A percentile compares a stretch with the other conserved stretches of the same genome.
These are phyloP conservation scores for Lentinula sp. DNA, from an alignment of 768 basidiomycete species.

Conservation along the genomic window DNA sequence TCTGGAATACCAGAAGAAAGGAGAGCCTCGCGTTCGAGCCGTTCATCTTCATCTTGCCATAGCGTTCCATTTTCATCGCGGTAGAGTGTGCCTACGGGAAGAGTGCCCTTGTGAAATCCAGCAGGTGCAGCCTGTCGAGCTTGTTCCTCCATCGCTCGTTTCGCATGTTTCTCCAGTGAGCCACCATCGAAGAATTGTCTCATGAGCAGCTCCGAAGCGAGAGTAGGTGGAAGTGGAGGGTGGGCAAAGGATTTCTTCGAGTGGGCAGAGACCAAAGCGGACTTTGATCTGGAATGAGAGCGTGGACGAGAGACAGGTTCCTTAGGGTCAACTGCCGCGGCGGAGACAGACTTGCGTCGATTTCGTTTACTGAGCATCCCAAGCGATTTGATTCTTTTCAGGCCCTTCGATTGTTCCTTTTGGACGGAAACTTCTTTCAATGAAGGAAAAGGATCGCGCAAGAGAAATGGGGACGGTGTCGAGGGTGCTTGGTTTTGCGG, in stretches of 20 bases:
- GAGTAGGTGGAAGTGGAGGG: slow-evolving; percentile 36
- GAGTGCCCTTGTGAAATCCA: slow-evolving; percentile 9
- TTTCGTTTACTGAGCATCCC: slow-evolving; percentile 34
- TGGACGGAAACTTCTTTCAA: slow-evolving; percentile 17
- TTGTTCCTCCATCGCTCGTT: slow-evolving; percentile 48
- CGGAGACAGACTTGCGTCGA: slow-evolving; percentile 27
- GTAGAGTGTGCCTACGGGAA: slow-evolving; percentile 45
- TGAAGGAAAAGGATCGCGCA: slow-evolving; percentile 14
- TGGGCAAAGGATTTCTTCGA: slow-evolving; percentile 7
- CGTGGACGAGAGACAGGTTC: slow-evolving; percentile 16
- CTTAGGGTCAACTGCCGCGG: slow-evolving; percentile 13
- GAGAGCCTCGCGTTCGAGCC: slow-evolving; percentile 61
- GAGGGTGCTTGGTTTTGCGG: slow-evolving; percentile 48
- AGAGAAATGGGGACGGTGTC: slow-evolving; percentile 29
- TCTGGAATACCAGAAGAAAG: slow-evolving; percentile 28
- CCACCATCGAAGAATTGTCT: slow-evolving; percentile 71
- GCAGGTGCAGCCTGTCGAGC: slow-evolving; percentile 36
- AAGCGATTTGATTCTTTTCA: slow-evolving; percentile 47
- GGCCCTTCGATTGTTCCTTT: slow-evolving; percentile 15
- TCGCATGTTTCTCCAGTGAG: slow-evolving; percentile 44
- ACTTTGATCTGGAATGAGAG: slow-evolving; percentile 16
- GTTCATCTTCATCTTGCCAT: slow-evolving; percentile 71
- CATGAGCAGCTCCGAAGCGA: slow-evolving; percentile 60
- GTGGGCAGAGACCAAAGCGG: slow-evolving; percentile 24
- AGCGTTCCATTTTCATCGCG: slow-evolving; percentile 56